These are phyloP conservation scores for Gyrodon lividus DNA, from an alignment of 768 basidiomycete genomes.

Conservation along the genomic window DNA sequence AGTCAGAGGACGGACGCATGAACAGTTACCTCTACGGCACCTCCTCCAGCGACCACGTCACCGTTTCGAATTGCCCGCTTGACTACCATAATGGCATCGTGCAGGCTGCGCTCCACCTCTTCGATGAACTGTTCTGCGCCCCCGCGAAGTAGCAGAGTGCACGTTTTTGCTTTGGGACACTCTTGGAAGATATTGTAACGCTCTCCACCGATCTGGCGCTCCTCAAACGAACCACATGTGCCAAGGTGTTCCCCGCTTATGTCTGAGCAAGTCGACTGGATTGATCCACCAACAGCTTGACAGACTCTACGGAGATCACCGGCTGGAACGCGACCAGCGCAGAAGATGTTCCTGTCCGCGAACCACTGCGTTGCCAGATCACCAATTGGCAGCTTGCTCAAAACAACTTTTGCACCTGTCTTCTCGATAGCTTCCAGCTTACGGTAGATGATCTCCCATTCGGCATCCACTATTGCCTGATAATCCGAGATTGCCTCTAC, in stretches of 20 bases:
- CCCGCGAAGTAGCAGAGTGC: conserved; percentile 90
- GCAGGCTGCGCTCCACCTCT: conserved; percentile 95
- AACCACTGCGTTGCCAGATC: conserved; percentile 99
- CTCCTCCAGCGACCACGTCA: conserved; percentile 96
- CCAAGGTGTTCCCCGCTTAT: conserved; percentile 89
- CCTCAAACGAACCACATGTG: conserved; percentile 89
- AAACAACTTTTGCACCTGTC: conserved; percentile 95
- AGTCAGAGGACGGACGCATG: neutral
- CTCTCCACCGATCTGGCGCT: conserved; percentile 95
- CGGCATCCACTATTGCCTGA: conserved; percentile 98
- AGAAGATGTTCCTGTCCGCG: conserved; percentile 98
- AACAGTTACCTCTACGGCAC: conserved; percentile 82
- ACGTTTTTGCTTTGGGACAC: conserved; percentile 92
- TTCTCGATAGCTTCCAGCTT: conserved; percentile 95
- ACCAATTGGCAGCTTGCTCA: conserved; percentile 97
- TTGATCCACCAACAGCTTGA: conserved; percentile 91
- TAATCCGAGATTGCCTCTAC: conserved; percentile 97
- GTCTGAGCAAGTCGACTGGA: conserved; percentile 95
- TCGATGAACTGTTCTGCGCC: conserved; percentile 99
- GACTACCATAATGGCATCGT: conserved; percentile 99
- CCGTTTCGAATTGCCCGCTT: conserved; percentile 95
- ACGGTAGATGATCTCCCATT: conserved; percentile 99
- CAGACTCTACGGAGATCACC: conserved; percentile 92
- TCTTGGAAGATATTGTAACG: conserved; percentile 94
- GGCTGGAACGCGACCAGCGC: conserved; percentile 90